Base-by-base conservation (phyloP, 2,329 filamentous ascomycete genomes). In the Chaetomium sp. region DNA sequence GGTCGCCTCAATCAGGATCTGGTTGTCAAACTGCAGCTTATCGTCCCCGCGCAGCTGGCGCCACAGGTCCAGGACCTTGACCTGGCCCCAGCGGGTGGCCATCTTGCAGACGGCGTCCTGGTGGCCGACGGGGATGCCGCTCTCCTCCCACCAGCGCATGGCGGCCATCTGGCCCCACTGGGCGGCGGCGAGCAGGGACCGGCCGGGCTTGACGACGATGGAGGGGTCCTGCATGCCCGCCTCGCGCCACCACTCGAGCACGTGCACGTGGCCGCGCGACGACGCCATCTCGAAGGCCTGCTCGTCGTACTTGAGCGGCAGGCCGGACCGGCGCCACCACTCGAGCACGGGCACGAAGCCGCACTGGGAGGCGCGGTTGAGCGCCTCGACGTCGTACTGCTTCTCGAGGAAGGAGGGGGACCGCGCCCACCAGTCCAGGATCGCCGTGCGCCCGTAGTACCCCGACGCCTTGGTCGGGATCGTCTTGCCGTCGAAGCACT, bases 191-290 rank as follows among this genome's bases (percentile, higher is more conserved):
- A 93, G 85, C 21, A 97, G 88, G 29, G 91, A 90, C 72, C 95
- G 93, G 50, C 93, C 93, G 0, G 93, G 90, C 70, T 93, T 92
- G 16, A 96, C 82, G 6, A 83, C 79, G 57, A 87, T 79, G 1
- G 78, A 77, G 51, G 88, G 83, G 72, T 88, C 83, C 60, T 85
- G 83, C 16, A 81, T 78, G 13, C 85, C 85, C 0, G 89, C 87
- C 65, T 89, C 85, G 70, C 91, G 91, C 94, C 94, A 98, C 94
- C 94, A 98, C 71, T 96, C 90, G 1, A 98, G 83, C 0, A 97
- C 92, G 7, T 87, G 80, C n/a, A 97, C 82, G 69, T 95, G 90
- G 8, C 93, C 93, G 72, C 92, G 90, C 3, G 88, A 88, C 65
- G 90, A 94, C 33, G 94, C 93, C 72, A 93, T 90, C 76, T 97